Conservation (phyloP, 2,329 filamentous ascomycete species). For the Myriosclerotinia curreyana region DNA sequence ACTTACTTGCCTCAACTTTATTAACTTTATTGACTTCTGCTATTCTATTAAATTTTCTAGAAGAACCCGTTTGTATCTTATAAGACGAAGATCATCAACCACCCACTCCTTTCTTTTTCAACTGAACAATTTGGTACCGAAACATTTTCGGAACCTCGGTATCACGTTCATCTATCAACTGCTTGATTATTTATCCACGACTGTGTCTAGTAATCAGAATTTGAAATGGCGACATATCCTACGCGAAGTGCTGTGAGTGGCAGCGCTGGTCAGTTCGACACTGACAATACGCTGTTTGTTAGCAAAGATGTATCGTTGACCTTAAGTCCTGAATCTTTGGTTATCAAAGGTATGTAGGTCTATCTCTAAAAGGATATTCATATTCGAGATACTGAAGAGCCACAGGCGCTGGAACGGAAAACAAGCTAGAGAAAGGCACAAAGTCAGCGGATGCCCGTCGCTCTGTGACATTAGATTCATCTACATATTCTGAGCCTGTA, state of each 20-base stretch:
- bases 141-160: slow-evolving; percentile 17
- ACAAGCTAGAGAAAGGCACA: slow-evolving; percentile 3
- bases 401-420: slow-evolving; percentile 7
- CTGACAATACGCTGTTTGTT: slow-evolving; percentile 16
- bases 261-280: neutral
- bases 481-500: slow-evolving; percentile 19
- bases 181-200: neutral
- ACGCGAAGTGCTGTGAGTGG: neutral
- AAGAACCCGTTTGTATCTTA: neutral
- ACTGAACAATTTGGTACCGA: neutral
- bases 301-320: slow-evolving; percentile 13
- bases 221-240: slow-evolving; percentile 14
- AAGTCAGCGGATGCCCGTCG: slow-evolving; percentile 14
- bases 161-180: slow-evolving; percentile 7
- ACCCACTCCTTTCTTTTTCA: neutral
- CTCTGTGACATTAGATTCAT: slow-evolving; percentile 18
- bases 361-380: neutral
- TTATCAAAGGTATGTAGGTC: slow-evolving; percentile 13
- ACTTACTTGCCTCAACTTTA: neutral
- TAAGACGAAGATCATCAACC: neutral
- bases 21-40: neutral
- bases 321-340: slow-evolving; percentile 9
- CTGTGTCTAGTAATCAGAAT: neutral
- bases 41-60: neutral
- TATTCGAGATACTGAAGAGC: neutral